Conservation (phyloP, 371 early-diverging fungal genomes). For the Vairimorpha necatrix region DNA sequence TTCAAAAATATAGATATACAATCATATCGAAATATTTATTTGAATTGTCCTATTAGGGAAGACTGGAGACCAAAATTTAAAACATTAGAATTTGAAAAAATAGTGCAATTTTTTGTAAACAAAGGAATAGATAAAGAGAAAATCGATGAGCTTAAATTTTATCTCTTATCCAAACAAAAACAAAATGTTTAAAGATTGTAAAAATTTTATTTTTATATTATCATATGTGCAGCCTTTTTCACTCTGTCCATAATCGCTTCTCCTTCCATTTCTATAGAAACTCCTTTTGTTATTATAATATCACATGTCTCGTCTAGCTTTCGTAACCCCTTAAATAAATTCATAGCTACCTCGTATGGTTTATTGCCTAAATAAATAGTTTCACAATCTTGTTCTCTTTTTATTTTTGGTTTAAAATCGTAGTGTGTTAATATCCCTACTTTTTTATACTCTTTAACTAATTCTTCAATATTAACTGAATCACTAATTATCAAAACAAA, state of each 20-base stretch:
- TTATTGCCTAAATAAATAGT: conserved; percentile 55
- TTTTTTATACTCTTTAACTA: conserved; percentile 3
- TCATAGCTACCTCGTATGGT: conserved; percentile 68
- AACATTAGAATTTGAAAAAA: not conserved
- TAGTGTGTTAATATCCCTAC: conserved; percentile 27
- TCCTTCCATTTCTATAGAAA: conserved; percentile 74
- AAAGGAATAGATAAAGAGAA: not conserved
- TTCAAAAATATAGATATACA: conserved; percentile 11
- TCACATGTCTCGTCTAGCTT: conserved; percentile 72
- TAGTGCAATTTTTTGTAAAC: not conserved
- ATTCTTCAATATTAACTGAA: conserved; percentile 9
- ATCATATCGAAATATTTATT: conserved; percentile 9
- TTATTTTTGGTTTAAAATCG: not conserved
- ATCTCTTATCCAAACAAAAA: not conserved
- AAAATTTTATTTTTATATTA: conserved; percentile 17
- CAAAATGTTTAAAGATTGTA: not conserved
- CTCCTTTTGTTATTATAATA: conserved; percentile 73
- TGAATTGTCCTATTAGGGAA: not conserved
- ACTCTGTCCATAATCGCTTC: conserved; percentile 93
- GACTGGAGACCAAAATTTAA: conserved; percentile 6
- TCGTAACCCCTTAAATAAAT: conserved; percentile 75
- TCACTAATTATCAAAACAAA: conserved; percentile 50
- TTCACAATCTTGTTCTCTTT: conserved; percentile 12
- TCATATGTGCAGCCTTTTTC: conserved; percentile 73
- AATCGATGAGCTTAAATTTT: not conserved